Evolutionary conservation across 2,329 filamentous ascomycete species (phyloP), one percentile per base, ranked within the genome.

Genomic region (Fusarium sp.): DNA sequence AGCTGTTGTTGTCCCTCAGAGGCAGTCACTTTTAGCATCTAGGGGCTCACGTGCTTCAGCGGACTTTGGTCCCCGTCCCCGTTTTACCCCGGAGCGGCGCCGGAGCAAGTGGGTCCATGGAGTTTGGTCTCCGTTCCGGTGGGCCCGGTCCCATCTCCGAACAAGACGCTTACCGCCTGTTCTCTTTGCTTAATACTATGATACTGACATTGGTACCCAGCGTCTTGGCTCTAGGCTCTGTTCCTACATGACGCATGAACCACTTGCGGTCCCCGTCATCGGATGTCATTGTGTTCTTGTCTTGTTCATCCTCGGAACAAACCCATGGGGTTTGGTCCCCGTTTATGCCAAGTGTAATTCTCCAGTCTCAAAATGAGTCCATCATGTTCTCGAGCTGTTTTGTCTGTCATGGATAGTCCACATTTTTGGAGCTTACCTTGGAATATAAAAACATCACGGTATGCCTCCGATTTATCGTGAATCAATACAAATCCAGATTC

Each of bases 21-120:
- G 46, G 27, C 31, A 31, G 27, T 51, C 46, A 51, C 1, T 31
- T 31, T 14, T 20, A 31, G 8, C 27, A 31, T 10, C 27, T 51
- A 31, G 27, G 27, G 10, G 10, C 46, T 51, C 46, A 51, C 46
- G 27, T 51, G 46, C 46, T 56, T 16, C 6, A 60, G 57, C 57
- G 57, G 38, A 60, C 57, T 60, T 60, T 60, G 57, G 57, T 46
- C 57, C 38, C 57, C 57, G 57, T 60, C 14, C 20, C 17, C 38
- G 2, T 7, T 7, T 12, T 20, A 17, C n/a, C 57, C 57, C 38
- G 27, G 57, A 44, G 29, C 38, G 57, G 27, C 38, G 36, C 38
- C 17, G 29, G n/a, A 27, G 17, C 35, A 40, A 38, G 35, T 40
- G 55, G 55, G 17, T 16, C 46, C 16, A 24, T 40, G 60, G 60